Evolutionary conservation across 1,139 yeast species (phyloP), one percentile per base, ranked within the genome.

Genomic region (Geotrichum europaeum): DNA sequence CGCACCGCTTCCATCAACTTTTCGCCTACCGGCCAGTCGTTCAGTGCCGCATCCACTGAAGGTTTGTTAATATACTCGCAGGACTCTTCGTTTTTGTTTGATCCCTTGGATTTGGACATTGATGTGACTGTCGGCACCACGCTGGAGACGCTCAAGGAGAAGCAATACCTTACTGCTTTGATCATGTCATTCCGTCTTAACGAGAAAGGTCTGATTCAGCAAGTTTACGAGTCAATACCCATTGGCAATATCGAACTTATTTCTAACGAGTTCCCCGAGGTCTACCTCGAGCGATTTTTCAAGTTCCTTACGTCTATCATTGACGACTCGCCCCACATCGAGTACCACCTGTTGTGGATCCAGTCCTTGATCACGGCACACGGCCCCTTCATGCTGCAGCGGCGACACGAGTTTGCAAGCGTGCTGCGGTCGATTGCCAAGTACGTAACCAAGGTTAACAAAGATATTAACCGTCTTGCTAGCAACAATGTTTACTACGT

Each of bases 41-140:
- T 95, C 78, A 95, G 96, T 1, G 97, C 96, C 36, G 96, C 97
- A 0, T 86, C 97, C 0, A 94, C 99, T 0, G 99, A 94, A 73
- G 99, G 99, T 7, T 77, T 95, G 57, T 77, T 92, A 62, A 79
- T 94, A 2, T 94, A 84, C 72, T 86, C 96, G 0, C 83, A 91
- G 50, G 96, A 92, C 72, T 85, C 86, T 62, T 78, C 82, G 18
- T 76, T 89, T 55, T 77, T 85, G 54, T 95, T 94, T 70, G 99
- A 94, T 77, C 99, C 99, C 52, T 90, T 89, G 73, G 98, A 95
- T 72, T 81, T 94, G 70, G 99, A 94, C 71, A 79, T 92, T 56
- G 99, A 95, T 69, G 84, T 94, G 50, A 94, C 99, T 0, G 96
- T 97, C 0, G 87, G 84, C 56, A 78, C 88, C 6, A 87, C 92